phyloP scores from a whole-genome alignment of 768 basidiomycete species.

The Tricholoma matsutake region DNA sequence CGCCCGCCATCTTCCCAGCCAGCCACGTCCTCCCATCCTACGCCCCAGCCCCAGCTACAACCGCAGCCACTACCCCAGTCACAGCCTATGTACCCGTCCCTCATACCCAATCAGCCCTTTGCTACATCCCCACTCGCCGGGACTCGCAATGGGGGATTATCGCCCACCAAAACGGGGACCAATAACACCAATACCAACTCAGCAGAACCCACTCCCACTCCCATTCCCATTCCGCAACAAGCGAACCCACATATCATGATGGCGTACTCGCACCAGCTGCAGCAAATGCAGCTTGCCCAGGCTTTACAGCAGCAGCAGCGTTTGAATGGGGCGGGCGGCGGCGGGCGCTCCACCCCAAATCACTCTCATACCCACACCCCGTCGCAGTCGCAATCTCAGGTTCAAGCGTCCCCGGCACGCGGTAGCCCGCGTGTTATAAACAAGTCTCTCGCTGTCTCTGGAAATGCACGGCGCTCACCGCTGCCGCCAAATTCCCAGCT shows the following conservation, averaged over 20 bases:
- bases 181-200: neutral
- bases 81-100: constrained; percentile 15
- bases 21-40: constrained; percentile 4
- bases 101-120: constrained; percentile 10
- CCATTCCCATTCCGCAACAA: neutral
- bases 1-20: constrained; percentile 22
- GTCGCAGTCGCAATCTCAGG: constrained; percentile 1
- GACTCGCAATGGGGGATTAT: neutral
- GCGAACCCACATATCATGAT: neutral
- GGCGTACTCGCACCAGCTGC: constrained; percentile 17
- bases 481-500: constrained; percentile 29
- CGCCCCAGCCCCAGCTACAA: neutral
- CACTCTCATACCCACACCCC: neutral
- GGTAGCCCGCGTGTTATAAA: constrained; percentile 36
- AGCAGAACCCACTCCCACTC: constrained; percentile 5
- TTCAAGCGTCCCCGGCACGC: constrained; percentile 17
- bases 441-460: constrained; percentile 15
- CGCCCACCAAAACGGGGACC: neutral
- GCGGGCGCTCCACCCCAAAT: neutral
- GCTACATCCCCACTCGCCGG: constrained; percentile 6
- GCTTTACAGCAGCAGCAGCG: constrained; percentile 28
- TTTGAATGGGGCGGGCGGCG: constrained; percentile 12
- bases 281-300: constrained; percentile 15
- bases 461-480: constrained; percentile 26
- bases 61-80: constrained; percentile 10